phyloP scores from a whole-genome alignment of 1,284 basidiomycete genomes.

The Sporisorium scitamineum region DNA sequence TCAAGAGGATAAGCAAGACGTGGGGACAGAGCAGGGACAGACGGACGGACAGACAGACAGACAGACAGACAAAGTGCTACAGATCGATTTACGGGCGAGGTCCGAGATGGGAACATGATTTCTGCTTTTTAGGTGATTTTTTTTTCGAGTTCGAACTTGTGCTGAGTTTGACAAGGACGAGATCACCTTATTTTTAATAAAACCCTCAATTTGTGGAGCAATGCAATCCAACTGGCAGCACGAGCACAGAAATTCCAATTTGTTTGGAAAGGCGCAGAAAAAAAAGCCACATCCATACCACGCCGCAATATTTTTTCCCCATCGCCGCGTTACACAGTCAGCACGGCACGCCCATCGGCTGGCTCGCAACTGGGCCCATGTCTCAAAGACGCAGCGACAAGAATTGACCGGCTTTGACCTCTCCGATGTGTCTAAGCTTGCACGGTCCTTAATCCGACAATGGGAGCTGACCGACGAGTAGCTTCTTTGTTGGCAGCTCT shows the following conservation, averaged over 20 bases:
- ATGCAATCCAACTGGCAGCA: no score
- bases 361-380: neutral
- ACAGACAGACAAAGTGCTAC: neutral
- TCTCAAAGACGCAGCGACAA: neutral
- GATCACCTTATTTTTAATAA: no score
- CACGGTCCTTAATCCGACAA: neutral
- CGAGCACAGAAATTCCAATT: neutral
- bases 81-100: constrained; percentile 2
- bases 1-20: neutral
- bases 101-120: neutral
- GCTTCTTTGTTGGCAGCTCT: neutral
- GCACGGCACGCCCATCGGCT: neutral
- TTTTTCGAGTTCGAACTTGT: neutral
- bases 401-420: neutral
- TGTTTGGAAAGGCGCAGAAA: neutral
- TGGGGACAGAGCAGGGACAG: no score
- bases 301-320: neutral
- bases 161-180: neutral
- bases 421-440: neutral
- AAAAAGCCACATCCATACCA: neutral
- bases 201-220: constrained; percentile 4
- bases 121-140: neutral
- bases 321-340: constrained; percentile 1
- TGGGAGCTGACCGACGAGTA: neutral
- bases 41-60: no score